Conservation (phyloP, 2,329 filamentous ascomycete genomes). For the Colletotrichum gigasporum region DNA sequence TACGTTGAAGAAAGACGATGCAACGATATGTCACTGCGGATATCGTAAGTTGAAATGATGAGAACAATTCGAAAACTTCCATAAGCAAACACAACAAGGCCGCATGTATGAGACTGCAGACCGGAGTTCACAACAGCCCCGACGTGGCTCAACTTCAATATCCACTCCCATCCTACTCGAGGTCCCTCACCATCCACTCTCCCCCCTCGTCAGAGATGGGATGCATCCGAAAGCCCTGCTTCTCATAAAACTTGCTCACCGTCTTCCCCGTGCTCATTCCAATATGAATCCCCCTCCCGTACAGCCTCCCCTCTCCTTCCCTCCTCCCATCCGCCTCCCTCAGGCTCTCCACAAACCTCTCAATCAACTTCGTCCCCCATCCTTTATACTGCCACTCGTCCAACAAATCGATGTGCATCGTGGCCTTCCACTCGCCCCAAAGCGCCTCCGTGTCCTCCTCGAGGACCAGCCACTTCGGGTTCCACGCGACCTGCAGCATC, state of each 20-base stretch:
- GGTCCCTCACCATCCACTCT: slow-evolving; percentile 53
- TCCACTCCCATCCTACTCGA: slow-evolving; percentile 29
- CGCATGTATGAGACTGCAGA: too few species aligned
- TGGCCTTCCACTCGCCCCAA: slow-evolving; percentile 47
- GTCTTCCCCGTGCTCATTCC: slow-evolving; percentile 55
- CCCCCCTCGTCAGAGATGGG: slow-evolving; percentile 45
- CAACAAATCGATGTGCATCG: slow-evolving; percentile 61
- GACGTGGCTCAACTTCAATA: too few species aligned
- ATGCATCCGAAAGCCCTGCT: slow-evolving; percentile 52
- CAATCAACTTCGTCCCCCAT: slow-evolving; percentile 54
- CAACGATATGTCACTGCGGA: too few species aligned
- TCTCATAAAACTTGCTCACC: slow-evolving; percentile 60
- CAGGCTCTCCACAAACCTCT: slow-evolving; percentile 51
- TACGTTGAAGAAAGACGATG: too few species aligned
- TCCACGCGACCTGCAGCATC: slow-evolving; percentile 53
- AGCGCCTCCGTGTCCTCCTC: slow-evolving; percentile 45
- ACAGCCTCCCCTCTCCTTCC: slow-evolving; percentile 28
- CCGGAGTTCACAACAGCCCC: too few species aligned
- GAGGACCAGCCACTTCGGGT: slow-evolving; percentile 49
- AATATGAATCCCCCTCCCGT: slow-evolving; percentile 52
- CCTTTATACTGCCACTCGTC: slow-evolving; percentile 50
- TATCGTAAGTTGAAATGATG: too few species aligned
- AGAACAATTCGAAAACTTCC: too few species aligned
- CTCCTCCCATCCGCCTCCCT: slow-evolving; percentile 29
- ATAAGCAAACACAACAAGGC: too few species aligned